A percentile compares a stretch with the other conserved stretches of the same genome.
These are phyloP conservation scores for Wakefieldia striispora DNA, from an alignment of 768 basidiomycete genomes.

Conservation along the genomic window DNA sequence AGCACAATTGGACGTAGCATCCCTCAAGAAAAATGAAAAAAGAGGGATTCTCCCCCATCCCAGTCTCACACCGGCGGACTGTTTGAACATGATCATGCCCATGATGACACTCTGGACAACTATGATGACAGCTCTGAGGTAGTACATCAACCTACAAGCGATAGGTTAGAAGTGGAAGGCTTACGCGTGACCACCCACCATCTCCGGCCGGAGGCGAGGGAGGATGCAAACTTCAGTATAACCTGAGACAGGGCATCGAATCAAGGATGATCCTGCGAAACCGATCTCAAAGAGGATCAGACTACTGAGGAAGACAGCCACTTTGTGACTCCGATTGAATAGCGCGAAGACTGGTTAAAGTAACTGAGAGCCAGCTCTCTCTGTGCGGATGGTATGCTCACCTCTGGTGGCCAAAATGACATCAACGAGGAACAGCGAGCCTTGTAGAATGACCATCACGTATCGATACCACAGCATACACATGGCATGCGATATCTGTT, in stretches of 20 bases:
- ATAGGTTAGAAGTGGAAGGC: conserved; percentile 1
- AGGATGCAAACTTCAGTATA: conserved; percentile 25
- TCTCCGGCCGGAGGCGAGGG: conserved; percentile 3
- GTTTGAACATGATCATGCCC: conserved; percentile 37
- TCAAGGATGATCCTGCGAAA: conserved; percentile 14
- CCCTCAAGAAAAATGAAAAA: conserved; percentile 41
- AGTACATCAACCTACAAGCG: not conserved
- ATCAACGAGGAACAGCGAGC: conserved; percentile 20
- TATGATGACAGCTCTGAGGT: conserved; percentile 15
- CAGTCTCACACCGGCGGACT: conserved; percentile 30
- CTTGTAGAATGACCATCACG: not conserved
- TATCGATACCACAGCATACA: conserved; percentile 15
- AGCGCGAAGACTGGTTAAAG: conserved; percentile 16
- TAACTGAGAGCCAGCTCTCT: not conserved
- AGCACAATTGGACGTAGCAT: conserved; percentile 45
- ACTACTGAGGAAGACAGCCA: conserved; percentile 20
- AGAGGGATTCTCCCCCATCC: conserved; percentile 44
- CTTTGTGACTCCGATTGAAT: conserved; percentile 35
- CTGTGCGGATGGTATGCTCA: conserved; percentile 6
- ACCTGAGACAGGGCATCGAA: conserved; percentile 2
- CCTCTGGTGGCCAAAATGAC: conserved; percentile 24
- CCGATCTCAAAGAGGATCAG: conserved; percentile 22
- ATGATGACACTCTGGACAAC: conserved; percentile 40
- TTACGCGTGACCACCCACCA: conserved; percentile 6
- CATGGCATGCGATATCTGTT: conserved; percentile 3